Conservation (phyloP, 441 rosid species). For the Gossypium davidsonii region DNA sequence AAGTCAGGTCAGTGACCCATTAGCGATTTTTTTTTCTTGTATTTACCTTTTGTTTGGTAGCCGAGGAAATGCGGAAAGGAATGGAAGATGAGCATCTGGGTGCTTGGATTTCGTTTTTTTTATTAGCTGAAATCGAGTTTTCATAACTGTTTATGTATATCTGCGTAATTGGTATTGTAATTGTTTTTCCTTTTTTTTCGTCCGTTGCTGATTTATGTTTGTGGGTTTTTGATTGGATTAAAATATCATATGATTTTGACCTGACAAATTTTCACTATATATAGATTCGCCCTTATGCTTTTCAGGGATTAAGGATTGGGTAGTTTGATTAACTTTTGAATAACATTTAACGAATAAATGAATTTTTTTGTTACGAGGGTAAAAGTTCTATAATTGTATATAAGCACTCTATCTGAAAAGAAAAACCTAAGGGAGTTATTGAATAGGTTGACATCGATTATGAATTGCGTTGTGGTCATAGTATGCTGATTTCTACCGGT, state of each 20-base stretch:
- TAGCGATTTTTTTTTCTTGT: not conserved
- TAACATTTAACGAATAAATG: not conserved
- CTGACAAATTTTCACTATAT: not conserved
- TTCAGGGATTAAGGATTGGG: not conserved
- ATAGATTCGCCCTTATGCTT: not conserved
- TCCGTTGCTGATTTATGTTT: not conserved
- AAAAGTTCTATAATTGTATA: not conserved
- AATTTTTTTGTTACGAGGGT: slow-evolving; percentile 3
- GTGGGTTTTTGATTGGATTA: not conserved
- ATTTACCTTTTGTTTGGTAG: slow-evolving; percentile 9
- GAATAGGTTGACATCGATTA: not conserved
- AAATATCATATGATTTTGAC: not conserved
- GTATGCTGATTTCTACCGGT: not conserved
- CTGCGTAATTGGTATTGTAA: not conserved
- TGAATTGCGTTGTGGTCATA: not conserved
- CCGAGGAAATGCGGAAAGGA: not conserved
- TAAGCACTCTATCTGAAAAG: not conserved
- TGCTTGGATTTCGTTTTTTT: not conserved
- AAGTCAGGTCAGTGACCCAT: slow-evolving; percentile 47
- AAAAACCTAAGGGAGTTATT: not conserved
- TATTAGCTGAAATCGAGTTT: not conserved
- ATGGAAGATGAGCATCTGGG: not conserved
- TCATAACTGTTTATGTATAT: slow-evolving; percentile 14
- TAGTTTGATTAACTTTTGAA: not conserved
- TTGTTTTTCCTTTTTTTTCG: not conserved